Evolutionary conservation across 345 rosid species (phyloP), one percentile per base, ranked within the genome.

Genomic region (Viola odorata): DNA sequence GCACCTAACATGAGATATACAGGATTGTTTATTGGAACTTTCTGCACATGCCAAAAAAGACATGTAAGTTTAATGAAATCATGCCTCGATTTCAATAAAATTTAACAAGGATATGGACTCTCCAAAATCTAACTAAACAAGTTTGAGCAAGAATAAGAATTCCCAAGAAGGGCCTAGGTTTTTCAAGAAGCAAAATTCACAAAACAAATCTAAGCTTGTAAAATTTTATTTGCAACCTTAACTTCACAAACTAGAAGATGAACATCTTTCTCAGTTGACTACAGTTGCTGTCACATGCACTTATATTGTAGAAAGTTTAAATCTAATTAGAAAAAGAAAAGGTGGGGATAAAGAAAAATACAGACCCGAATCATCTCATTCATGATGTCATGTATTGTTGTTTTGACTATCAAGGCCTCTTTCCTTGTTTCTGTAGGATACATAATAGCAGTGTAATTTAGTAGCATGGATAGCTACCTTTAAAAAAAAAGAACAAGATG

Each of bases 341-440:
- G 45, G 63, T 23, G 38, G 59, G 47, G 6, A 38, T 58, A 51
- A 55, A 51, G 1, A 5, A 48, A 57, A 53, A 58, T 5, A 82
- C 82, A 11, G 49, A 91, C 97, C 89, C 72, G 87, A 65, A 95
- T 95, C 96, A 91, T 88, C 82, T 91, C 80, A 84, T 65, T 91
- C 97, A 91, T 95, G 38, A 88, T 82, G 80, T 91, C 97, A 74
- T 95, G 96, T 23, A 95, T 85, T 58, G 99, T 91, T 52, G 96
- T 95, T 86, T 91, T 91, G 71, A 95, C 36, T 37, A 94, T 71
- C 69, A 91, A 73, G 41, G 65, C 89, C 78, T 90, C 99, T 71
- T 86, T 80, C 78, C 77, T 81, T 41, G 82, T 81, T 78, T 86
- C 99, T 91, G 84, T 67, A 79, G 58, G 68, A 65, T 62, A 50